Conservation (phyloP, 805 yeast species). For the Candida parachauliodes region DNA sequence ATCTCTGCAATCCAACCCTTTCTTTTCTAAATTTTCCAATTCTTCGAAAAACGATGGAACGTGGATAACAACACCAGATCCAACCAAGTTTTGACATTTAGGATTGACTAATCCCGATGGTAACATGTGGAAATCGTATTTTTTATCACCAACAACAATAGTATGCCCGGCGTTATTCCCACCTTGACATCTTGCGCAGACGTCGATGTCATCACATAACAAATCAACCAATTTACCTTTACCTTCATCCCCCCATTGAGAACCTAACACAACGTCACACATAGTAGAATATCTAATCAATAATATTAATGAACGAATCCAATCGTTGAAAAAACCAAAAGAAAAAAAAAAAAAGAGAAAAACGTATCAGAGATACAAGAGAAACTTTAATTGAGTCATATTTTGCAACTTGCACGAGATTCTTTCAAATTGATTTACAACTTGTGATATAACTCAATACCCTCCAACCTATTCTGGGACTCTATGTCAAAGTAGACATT, state of each 20-base stretch:
- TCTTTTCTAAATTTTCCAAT: conserved; percentile 71
- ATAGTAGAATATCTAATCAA: conserved; percentile 23
- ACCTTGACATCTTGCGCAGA: conserved; percentile 97
- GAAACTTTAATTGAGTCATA: too few species aligned
- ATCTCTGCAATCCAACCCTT: conserved; percentile 74
- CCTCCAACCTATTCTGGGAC: too few species aligned
- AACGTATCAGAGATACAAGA: too few species aligned
- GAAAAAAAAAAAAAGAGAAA: conserved; percentile 4
- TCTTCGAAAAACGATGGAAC: conserved; percentile 90
- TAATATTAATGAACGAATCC: conserved; percentile 12
- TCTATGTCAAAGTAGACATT: too few species aligned
- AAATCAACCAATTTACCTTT: conserved; percentile 96
- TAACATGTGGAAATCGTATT: conserved; percentile 97
- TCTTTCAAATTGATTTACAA: too few species aligned
- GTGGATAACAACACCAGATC: conserved; percentile 95
- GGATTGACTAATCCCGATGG: conserved; percentile 98
- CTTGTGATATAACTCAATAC: too few species aligned
- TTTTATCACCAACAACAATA: conserved; percentile 81
- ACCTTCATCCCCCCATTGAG: conserved; percentile 99
- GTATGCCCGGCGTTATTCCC: conserved; percentile 99
- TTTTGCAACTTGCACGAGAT: too few species aligned
- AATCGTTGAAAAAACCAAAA: conserved; percentile 15
- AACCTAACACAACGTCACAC: conserved; percentile 93
- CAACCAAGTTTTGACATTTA: conserved; percentile 83
- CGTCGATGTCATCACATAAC: conserved; percentile 90